These are phyloP conservation scores for Mallotus repandus DNA, from an alignment of 441 rosid genomes.

Conservation along the genomic window DNA sequence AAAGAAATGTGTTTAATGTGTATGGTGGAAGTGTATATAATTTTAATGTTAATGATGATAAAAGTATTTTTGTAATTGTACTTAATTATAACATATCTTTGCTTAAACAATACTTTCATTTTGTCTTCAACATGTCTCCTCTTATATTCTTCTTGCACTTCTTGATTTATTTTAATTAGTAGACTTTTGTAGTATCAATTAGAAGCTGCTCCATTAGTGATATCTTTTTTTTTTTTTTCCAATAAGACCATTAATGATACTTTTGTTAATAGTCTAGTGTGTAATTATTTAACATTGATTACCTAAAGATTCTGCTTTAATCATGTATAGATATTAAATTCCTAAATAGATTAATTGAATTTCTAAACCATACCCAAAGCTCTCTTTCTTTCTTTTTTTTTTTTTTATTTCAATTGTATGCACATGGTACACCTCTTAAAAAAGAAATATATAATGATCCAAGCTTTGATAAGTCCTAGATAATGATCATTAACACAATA, in stretches of 20 bases:
- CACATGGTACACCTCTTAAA: not conserved
- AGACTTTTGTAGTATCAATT: not conserved
- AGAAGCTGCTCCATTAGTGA: not conserved
- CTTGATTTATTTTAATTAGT: not conserved
- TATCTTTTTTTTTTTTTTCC: no score
- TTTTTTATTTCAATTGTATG: no score
- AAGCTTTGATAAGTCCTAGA: not conserved
- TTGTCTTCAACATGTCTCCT: not conserved
- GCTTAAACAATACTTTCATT: slow-evolving; percentile 9
- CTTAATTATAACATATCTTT: not conserved
- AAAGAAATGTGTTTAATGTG: not conserved
- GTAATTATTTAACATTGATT: not conserved
- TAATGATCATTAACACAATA: not conserved
- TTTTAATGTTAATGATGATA: not conserved
- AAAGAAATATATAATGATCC: not conserved
- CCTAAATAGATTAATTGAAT: no score
- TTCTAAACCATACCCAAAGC: no score
- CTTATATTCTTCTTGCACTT: no score
- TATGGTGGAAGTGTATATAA: not conserved
- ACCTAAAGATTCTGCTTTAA: not conserved
- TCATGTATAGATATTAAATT: not conserved
- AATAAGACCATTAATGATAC: not conserved
- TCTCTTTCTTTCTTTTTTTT: no score
- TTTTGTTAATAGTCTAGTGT: not conserved
- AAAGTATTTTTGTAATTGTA: not conserved